Evolutionary conservation across 176 grass and related monocot genomes (phyloP).

Genomic region (Eremochloa ophiuroides): DNA sequence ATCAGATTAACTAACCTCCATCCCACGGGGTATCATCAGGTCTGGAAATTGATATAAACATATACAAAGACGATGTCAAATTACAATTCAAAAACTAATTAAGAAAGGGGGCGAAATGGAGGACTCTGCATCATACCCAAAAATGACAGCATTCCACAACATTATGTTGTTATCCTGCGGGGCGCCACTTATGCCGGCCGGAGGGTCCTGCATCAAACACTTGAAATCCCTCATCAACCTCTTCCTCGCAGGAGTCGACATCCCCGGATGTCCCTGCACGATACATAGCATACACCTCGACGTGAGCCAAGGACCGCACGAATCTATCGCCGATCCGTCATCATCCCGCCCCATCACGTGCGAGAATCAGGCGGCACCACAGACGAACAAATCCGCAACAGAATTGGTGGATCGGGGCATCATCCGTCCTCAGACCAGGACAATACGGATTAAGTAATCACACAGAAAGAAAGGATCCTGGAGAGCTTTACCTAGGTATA

Average conservation of each 20-base stretch:
- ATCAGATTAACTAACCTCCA: slow-evolving; percentile 56
- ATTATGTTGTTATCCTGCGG: slow-evolving; percentile 90
- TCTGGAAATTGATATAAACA: slow-evolving; percentile 45
- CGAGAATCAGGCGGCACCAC: background rate
- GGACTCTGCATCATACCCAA: slow-evolving; percentile 47
- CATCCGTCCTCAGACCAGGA: background rate
- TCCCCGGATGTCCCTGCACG: slow-evolving; percentile 25
- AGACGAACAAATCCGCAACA: background rate
- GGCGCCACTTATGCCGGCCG: slow-evolving; percentile 80
- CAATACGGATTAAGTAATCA: background rate
- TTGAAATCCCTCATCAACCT: slow-evolving; percentile 96
- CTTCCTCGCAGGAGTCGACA: slow-evolving; percentile 89
- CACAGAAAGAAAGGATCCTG: background rate
- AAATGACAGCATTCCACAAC: slow-evolving; percentile 89
- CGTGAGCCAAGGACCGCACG: background rate
- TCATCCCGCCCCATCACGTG: background rate
- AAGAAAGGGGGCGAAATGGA: slow-evolving; percentile 10
- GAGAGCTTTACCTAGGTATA: background rate
- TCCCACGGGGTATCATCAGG: slow-evolving; percentile 93
- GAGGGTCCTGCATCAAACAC: slow-evolving; percentile 86
- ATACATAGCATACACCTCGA: background rate
- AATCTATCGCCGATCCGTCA: background rate
- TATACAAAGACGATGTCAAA: background rate
- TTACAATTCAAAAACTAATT: background rate
- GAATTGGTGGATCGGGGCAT: background rate